Base-by-base conservation (phyloP, 2,329 filamentous ascomycete species). In the Blastomyces gilchristii region DNA sequence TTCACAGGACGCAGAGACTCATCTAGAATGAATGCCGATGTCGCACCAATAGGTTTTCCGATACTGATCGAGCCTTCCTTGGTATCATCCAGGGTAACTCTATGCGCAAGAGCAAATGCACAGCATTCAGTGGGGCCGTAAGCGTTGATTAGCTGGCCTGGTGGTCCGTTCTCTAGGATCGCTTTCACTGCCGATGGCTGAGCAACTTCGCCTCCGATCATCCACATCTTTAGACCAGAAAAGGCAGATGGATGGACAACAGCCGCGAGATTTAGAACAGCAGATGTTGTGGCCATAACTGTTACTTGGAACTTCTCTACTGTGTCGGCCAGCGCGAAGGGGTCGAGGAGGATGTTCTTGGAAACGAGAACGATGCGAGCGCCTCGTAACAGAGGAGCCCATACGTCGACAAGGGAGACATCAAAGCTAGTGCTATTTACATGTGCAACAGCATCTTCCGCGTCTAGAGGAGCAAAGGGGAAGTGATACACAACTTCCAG, bases 61-160 rank as follows among this genome's bases (percentile, higher is more conserved):
- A 63, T 63, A 37, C 62, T 63, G 16, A 63, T 53, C 2, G 45
- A 53, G 9, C 16, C 34, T 52, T 31, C 57, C 3, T 60, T 52
- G 1, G 64, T 45, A 45, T 71, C 70, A 0, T 68, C 62, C 0
- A 60, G 52, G 0, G 68, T 66, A 18, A 71, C 60, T 11, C 56
- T 18, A 18, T 68, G 67, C 2, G 64, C 58, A 18, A 67, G 58
- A 28, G 63, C 69, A 57, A 65, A 67, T 14, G 67, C 59, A 22
- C 65, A 67, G n/a, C 65, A 68, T 37, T 71, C 69, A 0, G 68
- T 70, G 2, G 68, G 68, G 0, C 68, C 69, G 58, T 70, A 71
- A 1, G 65, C 66, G 31, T 71, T 71, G 11, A 66, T 65, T 8
- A 71, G 61, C 8, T 64, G 56, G 0, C 60, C 14, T 3, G 68